phyloP scores from a whole-genome alignment of 768 basidiomycete species.

The Panus rudis region DNA sequence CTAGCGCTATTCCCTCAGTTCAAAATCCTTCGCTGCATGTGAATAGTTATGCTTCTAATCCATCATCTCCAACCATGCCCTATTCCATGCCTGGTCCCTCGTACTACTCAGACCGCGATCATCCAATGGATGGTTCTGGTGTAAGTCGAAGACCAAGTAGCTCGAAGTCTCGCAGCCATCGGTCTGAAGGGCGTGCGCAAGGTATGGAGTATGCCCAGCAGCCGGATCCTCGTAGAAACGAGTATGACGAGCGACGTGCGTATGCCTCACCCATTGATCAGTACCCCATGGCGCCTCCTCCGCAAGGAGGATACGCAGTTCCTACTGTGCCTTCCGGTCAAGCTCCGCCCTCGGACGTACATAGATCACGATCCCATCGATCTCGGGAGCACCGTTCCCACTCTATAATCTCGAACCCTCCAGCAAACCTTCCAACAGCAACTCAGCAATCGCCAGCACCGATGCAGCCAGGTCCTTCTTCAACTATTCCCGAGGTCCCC shows the following conservation, averaged over 20 bases:
- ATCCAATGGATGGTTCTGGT: too few species aligned
- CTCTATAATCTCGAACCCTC: not conserved
- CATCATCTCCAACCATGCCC: not conserved
- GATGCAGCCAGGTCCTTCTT: not conserved
- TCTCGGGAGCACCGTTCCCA: not conserved
- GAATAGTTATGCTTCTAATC: not conserved
- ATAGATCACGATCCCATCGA: not conserved
- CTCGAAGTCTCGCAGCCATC: too few species aligned
- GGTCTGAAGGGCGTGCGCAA: too few species aligned
- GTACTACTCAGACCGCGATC: not conserved
- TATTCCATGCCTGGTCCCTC: not conserved
- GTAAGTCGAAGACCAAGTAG: too few species aligned
- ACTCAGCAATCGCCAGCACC: not conserved
- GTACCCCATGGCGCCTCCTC: too few species aligned
- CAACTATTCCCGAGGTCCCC: not conserved
- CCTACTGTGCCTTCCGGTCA: too few species aligned
- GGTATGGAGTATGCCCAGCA: too few species aligned
- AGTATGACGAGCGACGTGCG: too few species aligned
- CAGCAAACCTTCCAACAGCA: not conserved
- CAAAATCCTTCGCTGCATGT: not conserved
- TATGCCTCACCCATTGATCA: too few species aligned
- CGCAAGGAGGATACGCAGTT: too few species aligned
- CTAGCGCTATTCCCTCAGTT: not conserved
- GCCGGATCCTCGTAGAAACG: too few species aligned
- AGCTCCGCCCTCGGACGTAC: slow-evolving; percentile 1